Evolutionary conservation across 805 yeast genomes (phyloP).

Genomic region (Aciculoconidium aculeatum): DNA sequence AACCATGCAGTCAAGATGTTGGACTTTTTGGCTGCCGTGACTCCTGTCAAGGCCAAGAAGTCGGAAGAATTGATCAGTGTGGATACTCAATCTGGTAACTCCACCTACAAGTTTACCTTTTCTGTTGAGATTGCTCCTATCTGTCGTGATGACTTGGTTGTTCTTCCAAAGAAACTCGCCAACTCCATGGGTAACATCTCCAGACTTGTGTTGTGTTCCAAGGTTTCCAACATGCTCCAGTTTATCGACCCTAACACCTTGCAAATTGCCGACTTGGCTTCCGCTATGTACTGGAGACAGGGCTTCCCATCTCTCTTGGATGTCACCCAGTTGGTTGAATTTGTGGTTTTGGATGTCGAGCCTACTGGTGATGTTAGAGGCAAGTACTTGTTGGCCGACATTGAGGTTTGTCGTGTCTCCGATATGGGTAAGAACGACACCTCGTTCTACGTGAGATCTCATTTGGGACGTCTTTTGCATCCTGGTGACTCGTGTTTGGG

Average conservation of each 20-base stretch:
- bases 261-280: slow-evolving; percentile 67
- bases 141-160: slow-evolving; percentile 94
- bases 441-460: slow-evolving; percentile 81
- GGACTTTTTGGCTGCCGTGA: slow-evolving; percentile 79
- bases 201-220: slow-evolving; percentile 77
- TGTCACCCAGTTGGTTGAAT: slow-evolving; percentile 73
- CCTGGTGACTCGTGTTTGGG: slow-evolving; percentile 97
- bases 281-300: slow-evolving; percentile 72
- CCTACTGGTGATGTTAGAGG: slow-evolving; percentile 79
- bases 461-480: slow-evolving; percentile 88
- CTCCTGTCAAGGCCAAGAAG: slow-evolving; percentile 75
- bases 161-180: slow-evolving; percentile 84
- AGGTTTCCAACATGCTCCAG: slow-evolving; percentile 76
- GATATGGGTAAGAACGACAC: slow-evolving; percentile 86
- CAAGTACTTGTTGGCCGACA: slow-evolving; percentile 78
- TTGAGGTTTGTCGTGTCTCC: slow-evolving; percentile 81
- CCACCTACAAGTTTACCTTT: slow-evolving; percentile 83
- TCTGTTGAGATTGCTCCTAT: slow-evolving; percentile 94
- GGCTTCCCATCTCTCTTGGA: slow-evolving; percentile 78
- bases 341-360: slow-evolving; percentile 88
- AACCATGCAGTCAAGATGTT: slow-evolving; percentile 93
- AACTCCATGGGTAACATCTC: slow-evolving; percentile 76
- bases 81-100: slow-evolving; percentile 86
- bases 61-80: slow-evolving; percentile 89
- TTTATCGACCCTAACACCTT: slow-evolving; percentile 81